phyloP scores from a whole-genome alignment of 2,329 filamentous ascomycete genomes.

The Xylaria multiplex region DNA sequence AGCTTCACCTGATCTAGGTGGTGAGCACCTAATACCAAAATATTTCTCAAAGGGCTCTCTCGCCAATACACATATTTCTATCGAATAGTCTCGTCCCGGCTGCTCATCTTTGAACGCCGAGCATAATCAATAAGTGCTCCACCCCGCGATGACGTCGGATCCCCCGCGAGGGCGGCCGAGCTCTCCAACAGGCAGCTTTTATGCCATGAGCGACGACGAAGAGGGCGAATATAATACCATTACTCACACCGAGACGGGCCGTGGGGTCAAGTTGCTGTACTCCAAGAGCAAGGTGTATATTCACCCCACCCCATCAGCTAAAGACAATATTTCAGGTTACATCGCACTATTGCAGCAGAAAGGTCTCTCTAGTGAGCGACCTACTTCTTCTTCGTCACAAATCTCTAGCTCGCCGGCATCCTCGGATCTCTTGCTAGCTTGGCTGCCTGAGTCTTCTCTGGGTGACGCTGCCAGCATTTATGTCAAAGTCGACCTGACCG shows the following conservation, averaged over 20 bases:
- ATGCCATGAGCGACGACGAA: slow-evolving; percentile 95
- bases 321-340: slow-evolving; percentile 95
- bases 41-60: background rate
- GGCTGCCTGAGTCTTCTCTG: slow-evolving; percentile 89
- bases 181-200: slow-evolving; percentile 88
- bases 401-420: slow-evolving; percentile 59
- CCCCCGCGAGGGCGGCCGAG: slow-evolving; percentile 53
- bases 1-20: slow-evolving; percentile 21
- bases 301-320: slow-evolving; percentile 89
- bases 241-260: slow-evolving; percentile 77
- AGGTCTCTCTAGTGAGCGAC: slow-evolving; percentile 54
- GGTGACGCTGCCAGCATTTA: slow-evolving; percentile 89
- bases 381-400: slow-evolving; percentile 57
- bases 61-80: background rate
- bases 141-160: slow-evolving; percentile 51
- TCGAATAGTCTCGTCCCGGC: slow-evolving; percentile 3
- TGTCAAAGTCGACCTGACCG: slow-evolving; percentile 91
- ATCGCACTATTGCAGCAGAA: slow-evolving; percentile 95
- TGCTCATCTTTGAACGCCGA: slow-evolving; percentile 11
- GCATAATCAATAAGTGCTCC: slow-evolving; percentile 12
- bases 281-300: slow-evolving; percentile 99
- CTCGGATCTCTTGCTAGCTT: slow-evolving; percentile 85
- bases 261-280: slow-evolving; percentile 91
- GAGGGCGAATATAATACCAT: slow-evolving; percentile 96
- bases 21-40: background rate